Evolutionary conservation across 805 yeast species (phyloP).

Genomic region (Kuraishia capsulata): DNA sequence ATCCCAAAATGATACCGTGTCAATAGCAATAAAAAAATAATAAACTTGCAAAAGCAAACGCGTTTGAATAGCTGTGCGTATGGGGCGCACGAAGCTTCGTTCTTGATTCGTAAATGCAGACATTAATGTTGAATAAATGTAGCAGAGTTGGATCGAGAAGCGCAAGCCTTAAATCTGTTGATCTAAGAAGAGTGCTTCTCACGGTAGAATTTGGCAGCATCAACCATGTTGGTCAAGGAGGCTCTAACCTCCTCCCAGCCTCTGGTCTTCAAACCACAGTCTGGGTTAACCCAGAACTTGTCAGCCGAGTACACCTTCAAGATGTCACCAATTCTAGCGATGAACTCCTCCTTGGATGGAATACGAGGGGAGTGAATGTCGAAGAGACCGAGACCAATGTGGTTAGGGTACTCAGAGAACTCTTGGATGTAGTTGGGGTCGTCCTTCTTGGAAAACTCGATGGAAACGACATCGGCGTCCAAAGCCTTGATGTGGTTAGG

Average conservation of each 20-base stretch:
- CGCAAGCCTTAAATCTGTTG: slow-evolving; percentile 5
- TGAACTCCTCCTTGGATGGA: slow-evolving; percentile 95
- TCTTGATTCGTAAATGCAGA: too few species aligned
- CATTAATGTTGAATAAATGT: slow-evolving; percentile 32
- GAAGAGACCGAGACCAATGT: slow-evolving; percentile 97
- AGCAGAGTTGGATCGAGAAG: slow-evolving; percentile 9
- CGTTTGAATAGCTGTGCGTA: too few species aligned
- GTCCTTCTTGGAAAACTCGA: slow-evolving; percentile 99
- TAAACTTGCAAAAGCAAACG: slow-evolving; percentile 6
- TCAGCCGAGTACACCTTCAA: slow-evolving; percentile 95
- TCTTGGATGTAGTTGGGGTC: slow-evolving; percentile 97
- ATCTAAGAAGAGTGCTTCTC: slow-evolving; percentile 22
- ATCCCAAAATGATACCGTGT: slow-evolving; percentile 22
- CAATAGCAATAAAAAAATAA: too few species aligned
- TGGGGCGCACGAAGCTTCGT: too few species aligned
- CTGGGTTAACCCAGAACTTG: slow-evolving; percentile 99
- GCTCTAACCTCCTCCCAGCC: slow-evolving; percentile 97
- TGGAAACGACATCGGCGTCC: slow-evolving; percentile 98
- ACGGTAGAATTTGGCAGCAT: slow-evolving; percentile 96
- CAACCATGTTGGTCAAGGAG: slow-evolving; percentile 97
- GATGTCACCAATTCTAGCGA: slow-evolving; percentile 87
- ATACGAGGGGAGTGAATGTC: slow-evolving; percentile 99
- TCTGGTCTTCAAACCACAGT: slow-evolving; percentile 99
- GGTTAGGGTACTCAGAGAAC: slow-evolving; percentile 98
- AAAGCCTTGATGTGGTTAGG: slow-evolving; percentile 99